Evolutionary conservation across 305 asterid genomes (phyloP).

Genomic region (Fraxinus nigra): DNA sequence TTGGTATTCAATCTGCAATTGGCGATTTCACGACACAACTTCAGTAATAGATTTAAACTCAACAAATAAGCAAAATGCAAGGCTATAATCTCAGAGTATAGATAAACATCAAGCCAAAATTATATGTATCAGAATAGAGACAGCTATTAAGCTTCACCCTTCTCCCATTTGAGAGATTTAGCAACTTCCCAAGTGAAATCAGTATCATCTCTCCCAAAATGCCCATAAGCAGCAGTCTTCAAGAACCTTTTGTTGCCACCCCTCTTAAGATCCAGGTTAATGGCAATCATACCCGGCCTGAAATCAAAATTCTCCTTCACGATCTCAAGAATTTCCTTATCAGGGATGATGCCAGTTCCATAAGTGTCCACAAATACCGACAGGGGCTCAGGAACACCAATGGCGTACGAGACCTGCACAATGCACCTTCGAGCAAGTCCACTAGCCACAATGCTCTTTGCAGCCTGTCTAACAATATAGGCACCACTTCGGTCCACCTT

Average conservation of each 20-base stretch:
- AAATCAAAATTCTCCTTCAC: conserved; percentile 43
- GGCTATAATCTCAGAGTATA: neutral
- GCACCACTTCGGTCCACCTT: conserved; percentile 43
- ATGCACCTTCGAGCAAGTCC: conserved; percentile 47
- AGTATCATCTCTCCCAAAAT: conserved; percentile 44
- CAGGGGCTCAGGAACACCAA: conserved; percentile 44
- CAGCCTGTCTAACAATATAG: conserved; percentile 39
- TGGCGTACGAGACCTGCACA: conserved; percentile 48
- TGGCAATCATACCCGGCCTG: conserved; percentile 49
- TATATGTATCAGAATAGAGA: neutral
- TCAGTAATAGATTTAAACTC: neutral
- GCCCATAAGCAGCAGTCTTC: conserved; percentile 52
- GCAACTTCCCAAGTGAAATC: conserved; percentile 53
- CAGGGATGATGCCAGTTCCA: conserved; percentile 40
- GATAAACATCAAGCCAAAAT: neutral
- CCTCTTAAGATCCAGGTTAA: conserved; percentile 44
- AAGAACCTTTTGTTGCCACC: conserved; percentile 37
- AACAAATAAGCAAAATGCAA: neutral
- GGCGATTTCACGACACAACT: neutral
- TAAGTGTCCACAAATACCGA: conserved; percentile 41
- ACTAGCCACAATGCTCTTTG: conserved; percentile 42
- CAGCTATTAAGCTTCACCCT: conserved; percentile 24
- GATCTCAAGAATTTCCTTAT: conserved; percentile 35
- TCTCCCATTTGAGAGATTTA: conserved; percentile 41
- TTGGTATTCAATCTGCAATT: neutral